Evolutionary conservation across 441 rosid species (phyloP).

Genomic region (Pelargonium myrrhifolium): DNA sequence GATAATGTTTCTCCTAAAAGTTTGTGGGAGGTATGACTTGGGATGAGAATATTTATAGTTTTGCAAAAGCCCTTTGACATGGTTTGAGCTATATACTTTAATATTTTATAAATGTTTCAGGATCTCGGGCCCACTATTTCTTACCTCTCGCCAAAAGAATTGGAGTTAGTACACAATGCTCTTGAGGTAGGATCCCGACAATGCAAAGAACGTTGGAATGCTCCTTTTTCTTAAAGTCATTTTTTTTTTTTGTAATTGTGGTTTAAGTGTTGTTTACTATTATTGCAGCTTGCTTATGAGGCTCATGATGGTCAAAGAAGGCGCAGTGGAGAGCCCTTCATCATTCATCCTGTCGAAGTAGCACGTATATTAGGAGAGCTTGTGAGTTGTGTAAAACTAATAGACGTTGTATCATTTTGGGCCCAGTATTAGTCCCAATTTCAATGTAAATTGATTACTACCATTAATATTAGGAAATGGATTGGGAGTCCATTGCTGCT

Average conservation of each 20-base stretch:
- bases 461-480: constrained; percentile 62
- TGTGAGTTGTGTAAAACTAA: constrained; percentile 42
- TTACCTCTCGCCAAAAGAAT: constrained; percentile 71
- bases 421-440: constrained; percentile 17
- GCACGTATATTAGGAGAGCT: constrained; percentile 92
- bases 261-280: constrained; percentile 23
- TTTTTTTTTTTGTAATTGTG: constrained; percentile 16
- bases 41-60: constrained; percentile 9
- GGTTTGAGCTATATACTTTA: constrained; percentile 22
- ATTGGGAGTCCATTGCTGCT: constrained; percentile 97
- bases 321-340: constrained; percentile 90
- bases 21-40: constrained; percentile 78
- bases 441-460: constrained; percentile 22
- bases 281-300: constrained; percentile 77
- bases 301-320: constrained; percentile 91
- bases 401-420: constrained; percentile 13
- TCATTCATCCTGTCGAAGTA: constrained; percentile 91
- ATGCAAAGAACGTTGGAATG: constrained; percentile 10
- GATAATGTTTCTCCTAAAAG: constrained; percentile 56
- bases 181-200: constrained; percentile 47
- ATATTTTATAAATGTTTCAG: constrained; percentile 34
- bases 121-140: constrained; percentile 67
- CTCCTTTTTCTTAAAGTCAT: constrained; percentile 4
- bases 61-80: constrained; percentile 11
- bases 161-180: constrained; percentile 75